These are phyloP conservation scores for Malassezia dermatis DNA, from an alignment of 1,284 basidiomycete genomes.

Conservation along the genomic window DNA sequence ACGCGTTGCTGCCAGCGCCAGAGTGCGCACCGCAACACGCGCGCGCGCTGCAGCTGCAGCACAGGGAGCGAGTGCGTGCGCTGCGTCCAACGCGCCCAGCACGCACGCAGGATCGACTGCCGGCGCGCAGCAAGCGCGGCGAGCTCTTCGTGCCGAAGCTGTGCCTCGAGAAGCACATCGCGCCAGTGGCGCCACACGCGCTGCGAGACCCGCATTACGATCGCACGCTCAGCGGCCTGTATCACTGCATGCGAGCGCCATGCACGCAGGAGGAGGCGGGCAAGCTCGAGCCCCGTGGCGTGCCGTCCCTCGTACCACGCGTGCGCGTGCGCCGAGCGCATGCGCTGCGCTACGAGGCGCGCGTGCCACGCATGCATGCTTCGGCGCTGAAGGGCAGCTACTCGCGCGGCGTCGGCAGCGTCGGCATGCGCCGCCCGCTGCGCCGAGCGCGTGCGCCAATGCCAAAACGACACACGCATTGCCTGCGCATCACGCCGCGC, in stretches of 20 bases:
- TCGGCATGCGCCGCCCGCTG: background rate
- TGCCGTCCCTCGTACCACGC: background rate
- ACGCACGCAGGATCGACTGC: conserved; percentile 4
- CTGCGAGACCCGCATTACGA: background rate
- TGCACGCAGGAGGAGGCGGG: background rate
- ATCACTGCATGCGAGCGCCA: background rate
- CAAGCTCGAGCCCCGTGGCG: background rate
- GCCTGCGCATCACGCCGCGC: background rate
- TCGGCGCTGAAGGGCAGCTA: background rate
- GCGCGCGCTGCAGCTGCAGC: background rate
- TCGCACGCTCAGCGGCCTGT: background rate
- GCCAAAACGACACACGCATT: background rate
- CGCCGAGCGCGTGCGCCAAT: background rate
- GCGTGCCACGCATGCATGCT: background rate
- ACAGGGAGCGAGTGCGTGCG: background rate
- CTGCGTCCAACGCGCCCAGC: conserved; percentile 3
- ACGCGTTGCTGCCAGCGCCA: background rate
- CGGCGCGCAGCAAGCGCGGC: conserved; percentile 4
- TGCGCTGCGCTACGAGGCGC: background rate
- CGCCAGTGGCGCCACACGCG: conserved; percentile 3
- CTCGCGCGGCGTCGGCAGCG: background rate
- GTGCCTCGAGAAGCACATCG: background rate
- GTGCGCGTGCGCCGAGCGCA: background rate
- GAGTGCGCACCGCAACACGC: background rate
- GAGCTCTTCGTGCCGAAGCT: conserved; percentile 3